Base-by-base conservation (phyloP, 805 yeast species). In the Zygosaccharomyces bailii region DNA sequence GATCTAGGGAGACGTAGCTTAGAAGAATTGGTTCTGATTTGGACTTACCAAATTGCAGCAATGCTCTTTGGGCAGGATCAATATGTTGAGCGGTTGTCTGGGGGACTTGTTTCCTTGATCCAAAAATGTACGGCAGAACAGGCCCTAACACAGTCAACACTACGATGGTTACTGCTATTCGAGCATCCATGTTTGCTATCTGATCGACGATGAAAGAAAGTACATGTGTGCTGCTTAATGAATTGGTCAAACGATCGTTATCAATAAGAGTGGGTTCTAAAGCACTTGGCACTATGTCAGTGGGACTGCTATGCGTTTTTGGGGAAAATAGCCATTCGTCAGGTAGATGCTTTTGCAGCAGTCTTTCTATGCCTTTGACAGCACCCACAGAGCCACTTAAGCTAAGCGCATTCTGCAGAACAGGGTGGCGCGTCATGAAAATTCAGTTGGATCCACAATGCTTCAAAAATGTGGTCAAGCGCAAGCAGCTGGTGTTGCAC, bases 1-100 rank as follows among this genome's bases (percentile, higher is more conserved):
- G 38, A 6, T 33, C 25, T 40, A 35, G 24, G 10, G 49, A 45
- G n/a, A 39, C 44, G 29, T 39, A 45, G 21, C 43, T 36, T 30
- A 45, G 30, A 3, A 48, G 30, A 23, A 45, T 24, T 4, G 57
- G 54, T 29, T 53, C 55, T 14, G 53, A 48, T 24, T 49, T 49
- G 4, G 48, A 44, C 38, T 49, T 53, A 10, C 57, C 57, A 40
- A 56, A 56, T 35, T 56, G 60, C 18, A 56, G 33, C 10, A 53
- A 36, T n/a, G 60, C 60, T 25, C 58, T 49, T 44, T 56, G 55
- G 19, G 49, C 52, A 16, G 54, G 46, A 19, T 46, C 44, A 20
- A 46, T 42, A 23, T 51, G 52, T 18, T 39, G 31, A 27, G 25
- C 40, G 13, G 21, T 11, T 8, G 17, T 37, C 9, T 37, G 24